Evolutionary conservation across 768 basidiomycete species (phyloP).

Genomic region (Phanerodontia chrysosporium): DNA sequence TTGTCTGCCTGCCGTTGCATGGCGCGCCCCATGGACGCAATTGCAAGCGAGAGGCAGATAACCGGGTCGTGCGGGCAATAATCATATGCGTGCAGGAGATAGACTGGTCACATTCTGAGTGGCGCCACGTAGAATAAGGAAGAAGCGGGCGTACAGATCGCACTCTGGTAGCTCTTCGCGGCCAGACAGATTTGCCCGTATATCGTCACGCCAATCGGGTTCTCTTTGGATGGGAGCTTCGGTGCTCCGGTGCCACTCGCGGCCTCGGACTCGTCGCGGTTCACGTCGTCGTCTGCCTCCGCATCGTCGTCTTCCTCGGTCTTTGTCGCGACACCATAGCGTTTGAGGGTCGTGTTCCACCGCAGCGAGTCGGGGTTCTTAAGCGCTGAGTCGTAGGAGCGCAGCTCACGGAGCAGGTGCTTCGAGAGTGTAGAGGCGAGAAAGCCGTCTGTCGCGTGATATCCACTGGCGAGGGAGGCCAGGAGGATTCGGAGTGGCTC

Average conservation of each 20-base stretch:
- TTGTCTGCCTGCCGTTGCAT: conserved; percentile 96
- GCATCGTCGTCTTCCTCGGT: conserved; percentile 36
- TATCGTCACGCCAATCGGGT: conserved; percentile 63
- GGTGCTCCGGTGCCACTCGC: conserved; percentile 22
- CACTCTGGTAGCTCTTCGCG: conserved; percentile 85
- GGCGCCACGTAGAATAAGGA: too few relatives aligned
- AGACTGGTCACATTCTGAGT: conserved; percentile 49
- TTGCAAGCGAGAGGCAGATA: conserved; percentile 76
- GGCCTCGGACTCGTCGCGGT: conserved; percentile 16
- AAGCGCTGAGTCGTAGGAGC: conserved; percentile 60
- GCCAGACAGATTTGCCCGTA: conserved; percentile 85
- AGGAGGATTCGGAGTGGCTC: conserved; percentile 78
- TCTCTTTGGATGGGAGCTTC: conserved; percentile 61
- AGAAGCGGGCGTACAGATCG: conserved; percentile 65
- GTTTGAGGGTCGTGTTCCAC: conserved; percentile 58
- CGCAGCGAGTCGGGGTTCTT: conserved; percentile 55
- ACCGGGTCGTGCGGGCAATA: conserved; percentile 80
- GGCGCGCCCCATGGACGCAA: conserved; percentile 83
- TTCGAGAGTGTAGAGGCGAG: conserved; percentile 79
- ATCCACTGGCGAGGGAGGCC: conserved; percentile 67
- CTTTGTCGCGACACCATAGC: conserved; percentile 46
- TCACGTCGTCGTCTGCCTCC: conserved; percentile 34
- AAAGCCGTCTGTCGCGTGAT: conserved; percentile 67
- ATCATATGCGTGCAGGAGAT: conserved; percentile 85
- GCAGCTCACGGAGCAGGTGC: conserved; percentile 77